phyloP scores from a whole-genome alignment of 164 flowering plant genomes.

The Berberis thunbergii region DNA sequence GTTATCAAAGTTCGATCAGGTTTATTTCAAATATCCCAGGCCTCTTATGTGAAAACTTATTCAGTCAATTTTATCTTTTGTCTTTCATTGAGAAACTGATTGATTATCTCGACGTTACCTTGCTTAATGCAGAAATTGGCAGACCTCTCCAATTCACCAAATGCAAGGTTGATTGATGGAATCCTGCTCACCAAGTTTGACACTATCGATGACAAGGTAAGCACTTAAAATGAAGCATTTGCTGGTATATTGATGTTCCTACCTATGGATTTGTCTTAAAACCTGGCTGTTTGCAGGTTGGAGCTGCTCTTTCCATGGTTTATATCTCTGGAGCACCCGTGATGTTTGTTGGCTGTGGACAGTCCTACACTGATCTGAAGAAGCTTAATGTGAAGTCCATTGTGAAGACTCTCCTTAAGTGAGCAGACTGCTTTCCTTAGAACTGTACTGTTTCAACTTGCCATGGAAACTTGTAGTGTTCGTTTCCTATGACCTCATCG shows the following conservation, averaged over 20 bases:
- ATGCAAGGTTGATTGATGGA: constrained; percentile 81
- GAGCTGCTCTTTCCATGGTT: constrained; percentile 96
- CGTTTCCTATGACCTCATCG: constrained; percentile 11
- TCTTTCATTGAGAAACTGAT: not conserved
- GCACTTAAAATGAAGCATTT: not conserved
- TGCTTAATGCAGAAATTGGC: constrained; percentile 64
- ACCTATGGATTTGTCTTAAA: not conserved
- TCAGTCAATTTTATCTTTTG: not conserved
- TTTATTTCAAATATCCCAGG: constrained; percentile 9
- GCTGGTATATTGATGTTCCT: not conserved
- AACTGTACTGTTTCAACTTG: not conserved
- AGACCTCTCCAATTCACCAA: constrained; percentile 64
- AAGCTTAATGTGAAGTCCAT: constrained; percentile 85
- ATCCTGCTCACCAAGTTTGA: constrained; percentile 95
- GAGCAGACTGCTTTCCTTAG: constrained; percentile 11
- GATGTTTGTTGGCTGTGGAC: constrained; percentile 98
- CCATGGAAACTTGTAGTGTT: not conserved
- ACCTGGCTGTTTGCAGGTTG: constrained; percentile 49
- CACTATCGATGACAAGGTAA: constrained; percentile 96
- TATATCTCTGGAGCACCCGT: constrained; percentile 96
- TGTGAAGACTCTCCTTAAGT: constrained; percentile 84
- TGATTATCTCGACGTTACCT: not conserved
- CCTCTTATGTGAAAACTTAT: not conserved
- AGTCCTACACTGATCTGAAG: constrained; percentile 87
- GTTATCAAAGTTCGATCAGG: constrained; percentile 91